Percentiles rank a stretch among this genome's conserved stretches.
These are phyloP conservation scores for Phytophthora crassamura DNA, from an alignment of 352 stramenopile genomes.

Conservation along the genomic window DNA sequence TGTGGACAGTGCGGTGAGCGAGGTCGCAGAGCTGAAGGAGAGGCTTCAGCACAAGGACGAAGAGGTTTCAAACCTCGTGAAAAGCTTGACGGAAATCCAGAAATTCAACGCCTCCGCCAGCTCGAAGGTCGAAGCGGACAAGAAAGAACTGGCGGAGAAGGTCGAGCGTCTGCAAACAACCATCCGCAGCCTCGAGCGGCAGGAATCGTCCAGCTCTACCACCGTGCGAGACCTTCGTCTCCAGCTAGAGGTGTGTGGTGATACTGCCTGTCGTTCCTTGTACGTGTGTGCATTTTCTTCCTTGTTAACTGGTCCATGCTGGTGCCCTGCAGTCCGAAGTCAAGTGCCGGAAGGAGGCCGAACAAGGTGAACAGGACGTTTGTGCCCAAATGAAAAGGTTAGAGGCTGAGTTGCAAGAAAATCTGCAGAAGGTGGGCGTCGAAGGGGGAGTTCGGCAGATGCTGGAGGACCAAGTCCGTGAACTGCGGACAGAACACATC, in stretches of 20 bases:
- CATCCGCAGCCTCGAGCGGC: conserved; percentile 57
- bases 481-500: conserved; percentile 76
- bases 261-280: background rate
- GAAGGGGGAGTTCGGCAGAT: conserved; percentile 73
- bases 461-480: conserved; percentile 72
- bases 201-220: conserved; percentile 51
- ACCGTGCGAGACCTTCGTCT: conserved; percentile 58
- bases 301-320: conserved; percentile 7
- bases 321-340: conserved; percentile 31
- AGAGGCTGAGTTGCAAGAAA: conserved; percentile 63
- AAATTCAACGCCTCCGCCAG: conserved; percentile 72
- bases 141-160: conserved; percentile 70
- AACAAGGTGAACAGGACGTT: conserved; percentile 46
- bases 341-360: conserved; percentile 32
- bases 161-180: conserved; percentile 59
- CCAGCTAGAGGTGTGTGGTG: conserved; percentile 51
- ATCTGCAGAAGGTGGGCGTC: conserved; percentile 59
- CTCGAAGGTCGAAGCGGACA: conserved; percentile 71
- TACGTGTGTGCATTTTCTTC: conserved; percentile 1
- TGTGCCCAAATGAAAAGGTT: conserved; percentile 50
- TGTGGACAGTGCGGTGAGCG: conserved; percentile 36
- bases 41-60: conserved; percentile 75
- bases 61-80: conserved; percentile 70
- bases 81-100: conserved; percentile 78
- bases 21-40: conserved; percentile 58